Evolutionary conservation across 768 basidiomycete genomes (phyloP).

Genomic region (Russula lepida): DNA sequence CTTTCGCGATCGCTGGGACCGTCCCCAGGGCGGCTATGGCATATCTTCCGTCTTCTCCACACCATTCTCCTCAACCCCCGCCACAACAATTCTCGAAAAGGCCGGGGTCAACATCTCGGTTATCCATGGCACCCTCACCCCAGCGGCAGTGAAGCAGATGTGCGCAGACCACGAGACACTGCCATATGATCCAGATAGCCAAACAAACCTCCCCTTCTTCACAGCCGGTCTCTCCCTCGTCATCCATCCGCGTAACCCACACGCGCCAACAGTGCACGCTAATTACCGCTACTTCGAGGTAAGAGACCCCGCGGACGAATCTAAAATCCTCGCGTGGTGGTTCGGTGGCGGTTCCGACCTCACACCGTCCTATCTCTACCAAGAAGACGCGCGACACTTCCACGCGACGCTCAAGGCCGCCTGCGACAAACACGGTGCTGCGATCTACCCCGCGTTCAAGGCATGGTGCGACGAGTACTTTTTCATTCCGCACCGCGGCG

Average conservation of each 20-base stretch:
- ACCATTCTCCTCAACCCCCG: slow-evolving; percentile 26
- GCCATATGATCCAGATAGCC: slow-evolving; percentile 49
- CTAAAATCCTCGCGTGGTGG: slow-evolving; percentile 84
- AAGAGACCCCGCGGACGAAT: slow-evolving; percentile 30
- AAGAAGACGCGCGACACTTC: slow-evolving; percentile 82
- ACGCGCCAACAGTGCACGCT: slow-evolving; percentile 88
- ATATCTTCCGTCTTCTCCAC: slow-evolving; percentile 75
- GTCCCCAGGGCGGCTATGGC: slow-evolving; percentile 66
- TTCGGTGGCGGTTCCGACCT: slow-evolving; percentile 95
- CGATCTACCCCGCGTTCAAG: slow-evolving; percentile 75
- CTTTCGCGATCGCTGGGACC: slow-evolving; percentile 75
- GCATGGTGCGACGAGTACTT: slow-evolving; percentile 99
- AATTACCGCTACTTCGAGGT: slow-evolving; percentile 99
- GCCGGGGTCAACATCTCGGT: slow-evolving; percentile 93
- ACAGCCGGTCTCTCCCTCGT: slow-evolving; percentile 90
- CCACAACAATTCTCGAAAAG: slow-evolving; percentile 70
- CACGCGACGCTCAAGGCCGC: slow-evolving; percentile 68
- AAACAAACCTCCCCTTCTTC: slow-evolving; percentile 77
- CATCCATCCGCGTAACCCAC: slow-evolving; percentile 88
- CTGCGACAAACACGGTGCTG: slow-evolving; percentile 62
- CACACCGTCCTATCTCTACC: slow-evolving; percentile 87
- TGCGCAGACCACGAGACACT: slow-evolving; percentile 79
- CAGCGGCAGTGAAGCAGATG: slow-evolving; percentile 90
- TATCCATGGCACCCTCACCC: slow-evolving; percentile 82
- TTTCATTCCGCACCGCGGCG: slow-evolving; percentile 77